Percentiles rank a stretch among this genome's conserved stretches.
phyloP scores from a whole-genome alignment of 2,329 filamentous ascomycete species.

The Davidsoniella virescens region DNA sequence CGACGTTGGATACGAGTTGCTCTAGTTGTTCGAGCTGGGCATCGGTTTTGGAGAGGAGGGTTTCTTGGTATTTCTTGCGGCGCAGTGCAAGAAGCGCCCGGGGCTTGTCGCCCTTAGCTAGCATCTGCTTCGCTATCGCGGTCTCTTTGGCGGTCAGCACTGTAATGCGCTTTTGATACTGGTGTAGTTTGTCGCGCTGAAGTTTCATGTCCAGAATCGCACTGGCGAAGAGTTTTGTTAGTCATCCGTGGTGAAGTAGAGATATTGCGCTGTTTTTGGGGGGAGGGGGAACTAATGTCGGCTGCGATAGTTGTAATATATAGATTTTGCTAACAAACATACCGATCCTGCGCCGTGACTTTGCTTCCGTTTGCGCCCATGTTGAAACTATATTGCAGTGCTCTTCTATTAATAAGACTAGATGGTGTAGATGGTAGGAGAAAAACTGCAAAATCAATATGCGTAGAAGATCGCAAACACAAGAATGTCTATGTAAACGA shows the following conservation, averaged over 20 bases:
- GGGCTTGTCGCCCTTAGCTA: slow-evolving; percentile 62
- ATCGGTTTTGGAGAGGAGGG: slow-evolving; percentile 76
- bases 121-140: slow-evolving; percentile 66
- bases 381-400: slow-evolving; percentile 3
- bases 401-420: too few relatives aligned
- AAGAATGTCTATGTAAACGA: background rate
- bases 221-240: slow-evolving; percentile 29
- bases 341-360: slow-evolving; percentile 72
- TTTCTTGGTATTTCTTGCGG: slow-evolving; percentile 93
- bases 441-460: too few relatives aligned
- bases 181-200: slow-evolving; percentile 91
- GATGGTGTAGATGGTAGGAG: too few relatives aligned
- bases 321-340: slow-evolving; percentile 18
- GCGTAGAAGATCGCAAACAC: background rate
- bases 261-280: background rate
- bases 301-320: background rate
- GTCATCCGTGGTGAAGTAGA: background rate
- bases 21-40: slow-evolving; percentile 87
- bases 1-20: slow-evolving; percentile 71
- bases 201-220: slow-evolving; percentile 95
- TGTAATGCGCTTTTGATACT: slow-evolving; percentile 84
- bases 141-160: slow-evolving; percentile 77
- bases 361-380: slow-evolving; percentile 43
- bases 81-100: slow-evolving; percentile 76
- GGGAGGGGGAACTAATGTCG: background rate